These are phyloP conservation scores for Verticillium tricorpus DNA, from an alignment of 2,329 filamentous ascomycete genomes.

Conservation along the genomic window DNA sequence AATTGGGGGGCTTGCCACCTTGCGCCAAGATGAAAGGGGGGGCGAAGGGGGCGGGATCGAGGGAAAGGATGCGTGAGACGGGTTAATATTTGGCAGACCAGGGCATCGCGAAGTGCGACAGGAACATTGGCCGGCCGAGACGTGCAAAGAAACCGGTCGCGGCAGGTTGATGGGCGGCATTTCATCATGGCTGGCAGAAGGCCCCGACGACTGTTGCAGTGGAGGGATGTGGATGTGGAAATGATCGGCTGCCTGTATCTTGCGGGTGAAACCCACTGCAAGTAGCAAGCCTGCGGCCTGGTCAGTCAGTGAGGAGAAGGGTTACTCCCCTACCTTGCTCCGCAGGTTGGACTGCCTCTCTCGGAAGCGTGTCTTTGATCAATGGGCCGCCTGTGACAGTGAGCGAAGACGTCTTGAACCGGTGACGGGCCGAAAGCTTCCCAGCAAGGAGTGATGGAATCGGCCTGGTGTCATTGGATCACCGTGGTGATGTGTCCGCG, in stretches of 20 bases:
- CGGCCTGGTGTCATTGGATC: background rate
- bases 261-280: background rate
- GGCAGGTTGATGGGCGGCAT: background rate
- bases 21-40: background rate
- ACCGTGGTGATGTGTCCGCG: background rate
- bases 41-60: background rate
- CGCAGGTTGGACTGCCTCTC: background rate
- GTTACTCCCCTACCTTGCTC: background rate
- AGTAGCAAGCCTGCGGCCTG: background rate
- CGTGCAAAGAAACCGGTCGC: background rate
- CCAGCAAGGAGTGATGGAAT: background rate
- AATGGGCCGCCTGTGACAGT: background rate
- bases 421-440: background rate
- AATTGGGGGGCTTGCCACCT: background rate
- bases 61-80: background rate
- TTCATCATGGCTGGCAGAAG: background rate
- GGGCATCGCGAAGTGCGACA: background rate
- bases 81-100: background rate
- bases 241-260: background rate
- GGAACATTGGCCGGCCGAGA: background rate
- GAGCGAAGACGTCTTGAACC: background rate
- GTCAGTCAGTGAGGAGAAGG: background rate
- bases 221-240: background rate
- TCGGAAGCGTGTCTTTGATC: background rate
- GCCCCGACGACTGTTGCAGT: background rate